phyloP scores from a whole-genome alignment of 495 filamentous ascomycete species.

The Neurospora africana region DNA sequence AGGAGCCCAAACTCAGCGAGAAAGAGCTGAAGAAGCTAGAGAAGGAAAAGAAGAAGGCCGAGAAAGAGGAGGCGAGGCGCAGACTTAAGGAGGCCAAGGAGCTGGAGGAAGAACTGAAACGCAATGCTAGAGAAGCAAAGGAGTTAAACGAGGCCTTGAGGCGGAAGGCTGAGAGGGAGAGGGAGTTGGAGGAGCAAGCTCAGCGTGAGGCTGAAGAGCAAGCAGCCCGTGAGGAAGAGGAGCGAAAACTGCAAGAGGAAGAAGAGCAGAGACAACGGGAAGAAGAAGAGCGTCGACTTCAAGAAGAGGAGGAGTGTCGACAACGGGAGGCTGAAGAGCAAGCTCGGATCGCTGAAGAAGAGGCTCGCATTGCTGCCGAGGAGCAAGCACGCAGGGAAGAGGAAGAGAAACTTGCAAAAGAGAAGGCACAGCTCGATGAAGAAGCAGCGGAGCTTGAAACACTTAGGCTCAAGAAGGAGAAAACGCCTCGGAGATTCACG shows the following conservation, averaged over 20 bases:
- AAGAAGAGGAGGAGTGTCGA: not conserved
- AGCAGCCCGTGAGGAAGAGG: slow-evolving; percentile 22
- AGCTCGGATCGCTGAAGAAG: slow-evolving; percentile 2
- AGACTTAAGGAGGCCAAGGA: slow-evolving; percentile 24
- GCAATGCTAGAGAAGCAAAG: slow-evolving; percentile 25
- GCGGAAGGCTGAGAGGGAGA: slow-evolving; percentile 22
- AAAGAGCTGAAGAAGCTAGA: slow-evolving; percentile 22
- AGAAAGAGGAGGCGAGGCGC: slow-evolving; percentile 28
- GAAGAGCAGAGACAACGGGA: slow-evolving; percentile 23
- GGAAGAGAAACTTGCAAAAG: slow-evolving; percentile 1
- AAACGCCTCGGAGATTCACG: slow-evolving; percentile 3
- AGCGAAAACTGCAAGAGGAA: slow-evolving; percentile 22
- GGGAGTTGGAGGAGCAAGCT: slow-evolving; percentile 20
- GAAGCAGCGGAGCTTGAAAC: slow-evolving; percentile 23
- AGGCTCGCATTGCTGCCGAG: slow-evolving; percentile 5
- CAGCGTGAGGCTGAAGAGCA: slow-evolving; percentile 22
- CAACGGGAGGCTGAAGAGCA: not conserved
- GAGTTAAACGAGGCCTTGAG: slow-evolving; percentile 9
- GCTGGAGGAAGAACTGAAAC: slow-evolving; percentile 14
- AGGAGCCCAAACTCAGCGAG: slow-evolving; percentile 19
- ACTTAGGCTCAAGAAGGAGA: slow-evolving; percentile 17
- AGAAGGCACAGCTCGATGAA: slow-evolving; percentile 11
- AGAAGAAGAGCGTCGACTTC: slow-evolving; percentile 2
- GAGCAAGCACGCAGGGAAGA: slow-evolving; percentile 7
- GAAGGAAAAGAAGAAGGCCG: slow-evolving; percentile 23